Conservation (phyloP, 805 yeast species). For the Metahyphopichia silvanorum region DNA sequence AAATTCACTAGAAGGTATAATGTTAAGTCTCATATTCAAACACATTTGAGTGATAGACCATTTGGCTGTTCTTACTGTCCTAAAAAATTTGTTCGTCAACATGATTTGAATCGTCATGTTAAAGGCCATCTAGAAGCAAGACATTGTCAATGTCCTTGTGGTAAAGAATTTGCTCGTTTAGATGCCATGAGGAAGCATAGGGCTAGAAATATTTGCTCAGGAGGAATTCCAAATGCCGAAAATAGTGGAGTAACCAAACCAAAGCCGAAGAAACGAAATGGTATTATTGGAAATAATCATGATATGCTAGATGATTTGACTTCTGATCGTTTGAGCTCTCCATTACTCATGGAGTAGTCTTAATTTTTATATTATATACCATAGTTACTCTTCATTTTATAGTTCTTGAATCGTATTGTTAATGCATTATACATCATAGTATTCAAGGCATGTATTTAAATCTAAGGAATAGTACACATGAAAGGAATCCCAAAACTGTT, state of each 20-base stretch:
- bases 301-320: constrained; percentile 9
- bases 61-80: constrained; percentile 75
- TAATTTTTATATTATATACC: no score
- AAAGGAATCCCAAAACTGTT: no score
- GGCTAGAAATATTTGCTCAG: constrained; percentile 74
- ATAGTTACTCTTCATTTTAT: no score
- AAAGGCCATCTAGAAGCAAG: constrained; percentile 79
- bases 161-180: constrained; percentile 86
- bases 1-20: constrained; percentile 85
- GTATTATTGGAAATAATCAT: not conserved
- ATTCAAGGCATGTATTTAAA: no score
- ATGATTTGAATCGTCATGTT: constrained; percentile 86
- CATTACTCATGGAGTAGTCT: not conserved
- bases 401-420: no score
- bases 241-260: constrained; percentile 23
- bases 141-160: constrained; percentile 77
- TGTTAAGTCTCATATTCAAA: constrained; percentile 92
- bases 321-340: constrained; percentile 5
- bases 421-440: no score
- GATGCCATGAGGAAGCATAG: constrained; percentile 87
- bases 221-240: constrained; percentile 46
- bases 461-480: no score
- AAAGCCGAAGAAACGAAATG: constrained; percentile 5
- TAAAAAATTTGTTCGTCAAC: constrained; percentile 90
- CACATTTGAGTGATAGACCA: constrained; percentile 93